phyloP scores from a whole-genome alignment of 257 asterid genomes.

The Parsonsia alboflavescens region DNA sequence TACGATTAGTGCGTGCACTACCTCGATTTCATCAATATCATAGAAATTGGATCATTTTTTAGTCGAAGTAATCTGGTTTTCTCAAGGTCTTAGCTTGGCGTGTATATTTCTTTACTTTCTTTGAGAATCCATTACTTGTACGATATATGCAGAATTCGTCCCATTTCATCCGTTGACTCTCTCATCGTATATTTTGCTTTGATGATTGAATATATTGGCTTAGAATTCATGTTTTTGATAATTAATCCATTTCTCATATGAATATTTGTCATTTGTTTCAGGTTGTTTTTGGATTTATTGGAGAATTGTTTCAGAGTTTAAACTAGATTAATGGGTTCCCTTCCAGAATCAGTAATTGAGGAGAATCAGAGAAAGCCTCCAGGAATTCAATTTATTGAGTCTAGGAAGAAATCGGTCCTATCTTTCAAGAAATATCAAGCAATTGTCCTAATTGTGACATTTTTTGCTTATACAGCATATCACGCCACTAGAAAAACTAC shows the following conservation, averaged over 20 bases:
- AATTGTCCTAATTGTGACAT: conserved; percentile 68
- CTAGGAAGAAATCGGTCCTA: conserved; percentile 44
- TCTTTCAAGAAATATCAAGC: conserved; percentile 80
- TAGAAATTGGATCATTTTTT: not conserved
- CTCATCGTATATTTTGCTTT: not conserved
- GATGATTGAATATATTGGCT: not conserved
- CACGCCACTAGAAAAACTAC: conserved; percentile 95
- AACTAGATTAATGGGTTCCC: conserved; percentile 51
- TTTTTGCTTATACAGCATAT: conserved; percentile 70
- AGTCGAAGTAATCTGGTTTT: not conserved
- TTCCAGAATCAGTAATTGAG: conserved; percentile 24
- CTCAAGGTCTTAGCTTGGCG: not conserved
- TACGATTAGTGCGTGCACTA: not conserved
- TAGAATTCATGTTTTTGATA: not conserved
- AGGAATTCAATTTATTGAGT: conserved; percentile 58
- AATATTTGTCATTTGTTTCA: conserved; percentile 20
- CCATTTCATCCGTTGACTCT: not conserved
- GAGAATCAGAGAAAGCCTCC: conserved; percentile 47
- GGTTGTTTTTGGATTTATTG: conserved; percentile 22
- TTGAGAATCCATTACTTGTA: not conserved
- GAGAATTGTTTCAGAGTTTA: conserved; percentile 8
- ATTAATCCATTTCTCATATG: conserved; percentile 7
- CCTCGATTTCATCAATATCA: conserved; percentile 3
- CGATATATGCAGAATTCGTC: not conserved
- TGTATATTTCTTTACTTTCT: not conserved